Base-by-base conservation (phyloP, 2,329 filamentous ascomycete species). In the Scedosporium boydii region DNA sequence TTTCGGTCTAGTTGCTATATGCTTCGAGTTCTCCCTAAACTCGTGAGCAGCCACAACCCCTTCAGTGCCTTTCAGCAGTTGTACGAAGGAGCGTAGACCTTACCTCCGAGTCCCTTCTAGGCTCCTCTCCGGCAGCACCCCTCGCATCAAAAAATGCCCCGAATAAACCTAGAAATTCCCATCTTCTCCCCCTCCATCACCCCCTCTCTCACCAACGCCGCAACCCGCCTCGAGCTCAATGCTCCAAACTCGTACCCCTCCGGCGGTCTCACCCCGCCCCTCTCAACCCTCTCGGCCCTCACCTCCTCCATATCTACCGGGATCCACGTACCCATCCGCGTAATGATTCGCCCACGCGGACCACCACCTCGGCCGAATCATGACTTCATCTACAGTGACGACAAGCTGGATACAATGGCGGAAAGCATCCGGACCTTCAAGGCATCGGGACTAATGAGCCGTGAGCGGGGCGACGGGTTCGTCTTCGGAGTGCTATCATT, bases 301-400 rank as follows among this genome's bases (percentile, higher is more conserved):
- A 42, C 66, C 38, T 48, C 14, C 18, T 53, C 41, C 29, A 14
- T 46, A 6, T 55, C 27, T 21, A 34, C 29, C 16, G 42, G 27
- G 65, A 66, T 21, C 41, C 62, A 41, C 62, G 71, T 78, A 27
- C 76, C 81, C 0, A 67, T 84, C 44, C 80, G 81, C 48, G 68
- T 85, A 68, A 84, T 84, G 80, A 81, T 86, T 65, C 79, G 83
- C 7, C 81, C 82, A 4, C 77, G 77, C 6, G 77, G 77, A 0
- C 44, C 46, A 27, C 71, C 75, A 3, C 56, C 64, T 3, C 12
- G 34, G 44, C 12, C 58, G 4, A 55, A 46, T 1, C 18, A 46
- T 21, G 64, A 65, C 46, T 65, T 65, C 18, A 18, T 64, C 23
- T 65, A 65, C 58, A 58, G 57, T 14, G 16, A 34, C n/a, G 42